These are phyloP conservation scores for Hypholoma sublateritium DNA, from an alignment of 768 basidiomycete genomes.

Conservation along the genomic window DNA sequence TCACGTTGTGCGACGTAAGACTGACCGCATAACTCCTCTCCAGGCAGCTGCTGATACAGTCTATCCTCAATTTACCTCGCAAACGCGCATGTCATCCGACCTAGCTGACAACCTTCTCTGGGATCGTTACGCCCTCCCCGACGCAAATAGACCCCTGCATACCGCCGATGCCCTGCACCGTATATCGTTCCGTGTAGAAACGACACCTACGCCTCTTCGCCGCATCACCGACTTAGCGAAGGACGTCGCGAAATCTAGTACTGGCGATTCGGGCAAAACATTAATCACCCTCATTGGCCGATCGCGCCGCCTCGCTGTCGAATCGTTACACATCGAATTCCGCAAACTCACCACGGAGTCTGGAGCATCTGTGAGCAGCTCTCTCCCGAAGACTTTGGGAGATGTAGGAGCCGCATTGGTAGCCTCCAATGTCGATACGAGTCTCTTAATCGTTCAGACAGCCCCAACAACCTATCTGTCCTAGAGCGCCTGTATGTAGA, in stretches of 20 bases:
- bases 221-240: slow-evolving; percentile 48
- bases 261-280: slow-evolving; percentile 32
- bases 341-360: slow-evolving; percentile 41
- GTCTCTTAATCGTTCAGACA: slow-evolving; percentile 59
- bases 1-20: neutral
- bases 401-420: slow-evolving; percentile 74
- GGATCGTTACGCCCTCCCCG: slow-evolving; percentile 54
- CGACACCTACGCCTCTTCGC: slow-evolving; percentile 57
- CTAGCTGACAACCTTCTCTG: slow-evolving; percentile 83
- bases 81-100: slow-evolving; percentile 69
- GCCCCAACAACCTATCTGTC: slow-evolving; percentile 6
- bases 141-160: slow-evolving; percentile 24
- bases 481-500: neutral
- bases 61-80: slow-evolving; percentile 64
- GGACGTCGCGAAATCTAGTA: slow-evolving; percentile 25
- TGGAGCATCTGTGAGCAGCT: slow-evolving; percentile 45
- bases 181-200: slow-evolving; percentile 56
- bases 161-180: slow-evolving; percentile 52
- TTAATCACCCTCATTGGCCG: slow-evolving; percentile 72
- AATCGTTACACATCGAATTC: slow-evolving; percentile 62
- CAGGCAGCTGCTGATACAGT: slow-evolving; percentile 63
- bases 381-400: slow-evolving; percentile 71
- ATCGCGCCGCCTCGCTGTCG: slow-evolving; percentile 66
- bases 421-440: slow-evolving; percentile 46
- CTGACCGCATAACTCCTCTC: slow-evolving; percentile 36